Conservation (phyloP, 306 rosid species). For the Corylus heterophylla region DNA sequence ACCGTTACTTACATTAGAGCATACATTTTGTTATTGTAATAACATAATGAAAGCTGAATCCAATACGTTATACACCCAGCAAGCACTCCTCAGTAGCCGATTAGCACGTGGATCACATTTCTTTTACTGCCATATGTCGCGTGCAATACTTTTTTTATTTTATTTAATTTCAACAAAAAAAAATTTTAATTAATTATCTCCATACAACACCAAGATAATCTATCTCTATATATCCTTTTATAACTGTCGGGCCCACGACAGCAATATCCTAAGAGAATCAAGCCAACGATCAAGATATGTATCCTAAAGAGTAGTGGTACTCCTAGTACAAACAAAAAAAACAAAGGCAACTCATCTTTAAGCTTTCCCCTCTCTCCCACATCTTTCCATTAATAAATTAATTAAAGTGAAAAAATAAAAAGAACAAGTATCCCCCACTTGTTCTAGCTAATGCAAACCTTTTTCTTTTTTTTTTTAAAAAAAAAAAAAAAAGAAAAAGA, state of each 20-base stretch:
- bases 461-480: not conserved
- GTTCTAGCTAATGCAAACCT: not conserved
- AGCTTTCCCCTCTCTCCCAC: slow-evolving; percentile 20
- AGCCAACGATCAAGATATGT: slow-evolving; percentile 49
- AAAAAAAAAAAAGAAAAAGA: too few relatives aligned
- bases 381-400: not conserved
- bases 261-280: slow-evolving; percentile 42
- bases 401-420: not conserved
- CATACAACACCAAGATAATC: not conserved
- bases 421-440: slow-evolving; percentile 20
- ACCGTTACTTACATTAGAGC: too few relatives aligned
- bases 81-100: not conserved
- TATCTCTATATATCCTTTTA: not conserved
- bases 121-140: too few relatives aligned
- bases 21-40: too few relatives aligned
- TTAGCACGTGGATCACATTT: slow-evolving; percentile 30
- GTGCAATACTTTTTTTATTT: too few relatives aligned
- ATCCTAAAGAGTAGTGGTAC: slow-evolving; percentile 33
- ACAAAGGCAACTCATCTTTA: not conserved
- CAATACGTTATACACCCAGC: too few relatives aligned
- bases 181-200: not conserved
- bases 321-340: slow-evolving; percentile 25
- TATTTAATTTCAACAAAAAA: too few relatives aligned
- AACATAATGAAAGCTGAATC: too few relatives aligned
- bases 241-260: slow-evolving; percentile 33